Base-by-base conservation (phyloP, 2,329 filamentous ascomycete genomes). In the Tothia fuscella region DNA sequence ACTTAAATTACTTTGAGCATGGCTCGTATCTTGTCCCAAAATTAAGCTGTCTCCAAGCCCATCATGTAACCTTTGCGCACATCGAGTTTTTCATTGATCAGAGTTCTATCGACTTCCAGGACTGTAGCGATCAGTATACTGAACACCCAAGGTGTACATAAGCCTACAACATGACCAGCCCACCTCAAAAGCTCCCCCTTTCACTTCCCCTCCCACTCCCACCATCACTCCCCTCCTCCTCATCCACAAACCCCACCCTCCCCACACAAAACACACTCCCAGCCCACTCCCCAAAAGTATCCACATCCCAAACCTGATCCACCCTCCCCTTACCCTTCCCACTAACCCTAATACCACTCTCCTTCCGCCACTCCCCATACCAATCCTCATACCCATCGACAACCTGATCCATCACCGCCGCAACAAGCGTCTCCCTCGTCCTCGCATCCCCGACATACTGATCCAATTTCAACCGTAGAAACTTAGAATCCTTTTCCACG, bases 361-460 rank as follows among this genome's bases (percentile, higher is more conserved):
- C 46, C 41, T 52, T 51, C 16, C 54, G 54, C 6, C 68, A 68
- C 19, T 60, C 62, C 22, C 78, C 74, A 46, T 76, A 76, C 60
- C 78, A 81, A 5, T 72, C 68, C 53, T 81, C 76, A 50, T 82
- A 82, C 7, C 66, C 66, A 53, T 74, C 67, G 13, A 76, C 66
- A 12, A 79, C 72, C 47, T 71, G 70, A 51, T 80, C 77, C 55
- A 78, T 69, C 19, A 81, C 76, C 2, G 78, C 78, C 12, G 71
- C 74, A 4, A 80, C 74, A 6, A 82, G 65, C 22, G 78, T 81
- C 55, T 81, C 78, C 43, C 72, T 68, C 44, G 76, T 80, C 20
- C 77, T 64, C n/a, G 62, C 58, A 52, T 81, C 78, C 17, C 75
- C 70, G n/a, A 82, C 64, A 52, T 79, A 81, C 45, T 74, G 73